These are phyloP conservation scores for Chaetomium cochliodes DNA, from an alignment of 495 filamentous ascomycete species.

Conservation along the genomic window DNA sequence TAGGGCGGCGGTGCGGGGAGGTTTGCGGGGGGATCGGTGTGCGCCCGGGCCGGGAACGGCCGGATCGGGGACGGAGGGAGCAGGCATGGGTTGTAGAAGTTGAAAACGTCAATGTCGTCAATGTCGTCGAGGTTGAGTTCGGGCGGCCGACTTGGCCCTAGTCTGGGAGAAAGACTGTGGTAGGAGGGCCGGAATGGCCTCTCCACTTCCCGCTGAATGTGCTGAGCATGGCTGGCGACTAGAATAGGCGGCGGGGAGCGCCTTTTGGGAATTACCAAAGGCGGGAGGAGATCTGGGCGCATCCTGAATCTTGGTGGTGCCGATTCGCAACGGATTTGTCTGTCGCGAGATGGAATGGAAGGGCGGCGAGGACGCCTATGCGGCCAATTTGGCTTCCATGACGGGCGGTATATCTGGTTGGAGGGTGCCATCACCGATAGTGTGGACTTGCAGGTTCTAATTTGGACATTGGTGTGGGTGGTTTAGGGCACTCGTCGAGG, in stretches of 20 bases:
- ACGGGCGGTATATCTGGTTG: not conserved
- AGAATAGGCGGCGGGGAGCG: not conserved
- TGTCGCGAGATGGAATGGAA: not conserved
- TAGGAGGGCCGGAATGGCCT: conserved; percentile 1
- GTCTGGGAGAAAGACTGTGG: not conserved
- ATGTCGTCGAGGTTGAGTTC: not conserved
- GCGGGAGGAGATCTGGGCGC: conserved; percentile 6
- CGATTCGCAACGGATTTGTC: not conserved
- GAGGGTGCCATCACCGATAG: not conserved
- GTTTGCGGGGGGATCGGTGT: not conserved
- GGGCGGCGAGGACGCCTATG: not conserved
- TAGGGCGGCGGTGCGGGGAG: not conserved
- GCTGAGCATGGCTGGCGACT: not conserved
- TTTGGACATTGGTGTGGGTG: conserved; percentile 3
- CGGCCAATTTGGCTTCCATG: conserved; percentile 7
- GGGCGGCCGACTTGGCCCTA: not conserved
- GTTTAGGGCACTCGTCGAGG: not conserved
- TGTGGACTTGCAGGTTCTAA: conserved; percentile 3
- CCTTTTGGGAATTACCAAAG: conserved; percentile 1
- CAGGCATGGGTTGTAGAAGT: conserved; percentile 27
- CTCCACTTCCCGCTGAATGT: not conserved
- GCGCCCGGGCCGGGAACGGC: not conserved
- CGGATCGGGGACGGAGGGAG: conserved; percentile 16
- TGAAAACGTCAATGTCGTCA: conserved; percentile 22
- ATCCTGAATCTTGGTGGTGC: conserved; percentile 4